Evolutionary conservation across 805 yeast genomes (phyloP), one percentile per base, ranked within the genome.

Genomic region (Zygoascus biomembranicola): DNA sequence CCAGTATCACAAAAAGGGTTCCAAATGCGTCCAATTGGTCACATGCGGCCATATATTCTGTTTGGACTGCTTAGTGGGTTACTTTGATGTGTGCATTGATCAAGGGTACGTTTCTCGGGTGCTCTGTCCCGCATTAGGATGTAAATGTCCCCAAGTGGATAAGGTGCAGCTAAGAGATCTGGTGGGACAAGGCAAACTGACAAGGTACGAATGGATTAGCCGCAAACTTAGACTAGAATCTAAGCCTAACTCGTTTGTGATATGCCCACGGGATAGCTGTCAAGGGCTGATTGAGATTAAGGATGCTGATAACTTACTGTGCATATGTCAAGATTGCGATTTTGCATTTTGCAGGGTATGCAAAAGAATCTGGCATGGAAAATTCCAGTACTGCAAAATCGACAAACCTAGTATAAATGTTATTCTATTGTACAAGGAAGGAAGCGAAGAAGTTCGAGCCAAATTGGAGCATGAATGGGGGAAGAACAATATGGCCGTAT

Each of bases 281-380:
- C 56, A 56, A 37, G 56, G 51, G 19, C 47, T 59, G 18, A 52
- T 59, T 20, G 52, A 51, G 43, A 35, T 35, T 8, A 48, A 55
- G 10, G 54, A 58, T 32, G 54, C 57, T 18, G 61, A 56, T 23
- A 58, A 56, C 44, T 41, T 52, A n/a, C 53, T 59, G 45, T 49
- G 59, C 26, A 53, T 59, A 11, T 59, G 62, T 46, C 59, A 54
- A n/a, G 51, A 51, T 23, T 59, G 62, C 47, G 47, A 54, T n/a
- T 56, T 59, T 41, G 62, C 62, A 23, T 59, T 59, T 37, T 59
- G 62, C 44, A 46, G 54, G 14, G 49, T 53, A 11, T 59, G 62
- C 49, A 45, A 54, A 28, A 55, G 59, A 39, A 54, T 60, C 8
- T 59, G 62, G 62, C 62, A 59, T 49, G 62, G 62, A 11, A 48